Percentiles rank a stretch among this genome's conserved stretches.
These are phyloP conservation scores for Hypocrella siamensis DNA, from an alignment of 2,329 filamentous ascomycete genomes.

Conservation along the genomic window DNA sequence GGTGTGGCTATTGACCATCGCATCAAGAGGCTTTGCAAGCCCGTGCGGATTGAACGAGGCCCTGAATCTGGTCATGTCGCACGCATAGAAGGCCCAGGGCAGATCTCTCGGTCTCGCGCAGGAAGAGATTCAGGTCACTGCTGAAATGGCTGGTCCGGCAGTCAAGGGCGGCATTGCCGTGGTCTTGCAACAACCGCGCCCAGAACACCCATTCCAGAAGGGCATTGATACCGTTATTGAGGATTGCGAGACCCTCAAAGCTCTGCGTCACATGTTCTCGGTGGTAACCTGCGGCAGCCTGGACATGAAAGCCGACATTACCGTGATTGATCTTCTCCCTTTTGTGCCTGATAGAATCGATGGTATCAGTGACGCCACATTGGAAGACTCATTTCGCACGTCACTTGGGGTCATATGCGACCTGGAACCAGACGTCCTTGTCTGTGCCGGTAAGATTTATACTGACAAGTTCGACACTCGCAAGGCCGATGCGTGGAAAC, in stretches of 20 bases:
- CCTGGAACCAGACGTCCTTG: conserved; percentile 5
- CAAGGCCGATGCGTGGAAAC: conserved; percentile 5
- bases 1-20: conserved; percentile 6
- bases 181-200: conserved; percentile 7
- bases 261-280: conserved; percentile 4
- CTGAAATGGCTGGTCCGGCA: conserved; percentile 5
- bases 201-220: conserved; percentile 6
- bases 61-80: conserved; percentile 1
- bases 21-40: conserved; percentile 3
- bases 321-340: conserved; percentile 5
- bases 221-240: conserved; percentile 7
- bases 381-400: conserved; percentile 1
- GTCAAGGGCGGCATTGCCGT: conserved; percentile 7
- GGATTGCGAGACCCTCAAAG: conserved; percentile 6
- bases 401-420: conserved; percentile 1
- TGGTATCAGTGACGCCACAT: not conserved
- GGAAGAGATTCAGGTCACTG: conserved; percentile 6
- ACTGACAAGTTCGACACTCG: conserved; percentile 1
- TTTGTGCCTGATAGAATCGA: conserved; percentile 1
- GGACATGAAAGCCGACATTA: conserved; percentile 2
- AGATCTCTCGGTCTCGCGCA: not conserved
- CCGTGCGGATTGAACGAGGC: not conserved
- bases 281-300: conserved; percentile 4
- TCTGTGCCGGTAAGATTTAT: conserved; percentile 6
- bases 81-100: conserved; percentile 2